Conservation (phyloP, 2,329 filamentous ascomycete genomes). For the Arthroderma uncinatum region DNA sequence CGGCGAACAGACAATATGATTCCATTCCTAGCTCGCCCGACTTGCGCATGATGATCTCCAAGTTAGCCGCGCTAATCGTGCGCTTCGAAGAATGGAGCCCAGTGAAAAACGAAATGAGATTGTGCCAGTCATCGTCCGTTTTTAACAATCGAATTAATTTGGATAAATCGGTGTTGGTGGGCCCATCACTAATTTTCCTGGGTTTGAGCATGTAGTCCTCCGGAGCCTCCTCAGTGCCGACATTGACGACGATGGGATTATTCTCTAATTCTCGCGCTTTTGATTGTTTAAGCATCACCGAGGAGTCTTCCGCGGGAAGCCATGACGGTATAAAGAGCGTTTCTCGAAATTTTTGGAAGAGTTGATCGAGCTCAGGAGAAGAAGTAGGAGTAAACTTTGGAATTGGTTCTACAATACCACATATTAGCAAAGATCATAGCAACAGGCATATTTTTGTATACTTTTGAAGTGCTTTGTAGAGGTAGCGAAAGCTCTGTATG, state of each 20-base stretch:
- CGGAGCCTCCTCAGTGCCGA: slow-evolving; percentile 24
- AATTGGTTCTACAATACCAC: slow-evolving; percentile 19
- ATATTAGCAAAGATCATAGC: too few species aligned
- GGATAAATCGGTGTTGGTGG: slow-evolving; percentile 24
- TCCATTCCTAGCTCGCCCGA: slow-evolving; percentile 28
- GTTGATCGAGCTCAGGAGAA: slow-evolving; percentile 31
- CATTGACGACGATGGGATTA: slow-evolving; percentile 32
- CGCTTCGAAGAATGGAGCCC: slow-evolving; percentile 27
- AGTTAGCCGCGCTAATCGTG: slow-evolving; percentile 17
- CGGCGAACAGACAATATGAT: slow-evolving; percentile 28
- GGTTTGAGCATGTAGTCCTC: slow-evolving; percentile 31
- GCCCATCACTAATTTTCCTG: slow-evolving; percentile 25
- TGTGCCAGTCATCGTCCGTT: slow-evolving; percentile 30
- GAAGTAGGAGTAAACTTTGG: slow-evolving; percentile 32
- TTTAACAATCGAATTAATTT: slow-evolving; percentile 28
- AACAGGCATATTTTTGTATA: slow-evolving; percentile 17
- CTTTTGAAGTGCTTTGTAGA: slow-evolving; percentile 24
- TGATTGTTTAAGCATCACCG: slow-evolving; percentile 30
- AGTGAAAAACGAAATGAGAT: slow-evolving; percentile 32
- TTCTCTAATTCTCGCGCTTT: slow-evolving; percentile 27
- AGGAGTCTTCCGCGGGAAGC: slow-evolving; percentile 28
- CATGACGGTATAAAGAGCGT: slow-evolving; percentile 35
- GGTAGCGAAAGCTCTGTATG: slow-evolving; percentile 21
- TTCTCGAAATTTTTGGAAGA: slow-evolving; percentile 33
- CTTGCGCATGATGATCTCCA: slow-evolving; percentile 30